Conservation (phyloP, 2,329 filamentous ascomycete genomes). For the Zasmidium angulare region DNA sequence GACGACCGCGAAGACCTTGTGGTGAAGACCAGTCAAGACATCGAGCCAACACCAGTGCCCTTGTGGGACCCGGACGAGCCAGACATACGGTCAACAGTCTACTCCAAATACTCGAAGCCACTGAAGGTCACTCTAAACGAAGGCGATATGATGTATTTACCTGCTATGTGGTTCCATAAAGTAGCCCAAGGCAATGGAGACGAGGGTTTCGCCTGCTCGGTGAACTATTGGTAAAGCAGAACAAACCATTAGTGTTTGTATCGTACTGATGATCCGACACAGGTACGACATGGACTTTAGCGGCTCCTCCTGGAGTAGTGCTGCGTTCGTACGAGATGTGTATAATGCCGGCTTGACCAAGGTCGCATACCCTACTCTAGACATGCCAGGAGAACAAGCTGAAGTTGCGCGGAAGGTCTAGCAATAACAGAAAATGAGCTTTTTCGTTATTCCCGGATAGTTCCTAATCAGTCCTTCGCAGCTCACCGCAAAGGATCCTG, state of each 20-base stretch:
- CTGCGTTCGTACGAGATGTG: constrained; percentile 48
- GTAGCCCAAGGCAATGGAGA: constrained; percentile 68
- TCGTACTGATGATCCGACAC: constrained; percentile 55
- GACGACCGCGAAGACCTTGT: constrained; percentile 31
- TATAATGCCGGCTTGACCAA: constrained; percentile 12
- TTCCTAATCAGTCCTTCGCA: no score
- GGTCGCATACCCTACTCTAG: constrained; percentile 27
- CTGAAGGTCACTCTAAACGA: constrained; percentile 67
- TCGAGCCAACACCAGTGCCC: constrained; percentile 62
- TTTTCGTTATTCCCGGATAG: no score
- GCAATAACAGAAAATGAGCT: no score
- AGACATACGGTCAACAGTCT: constrained; percentile 51
- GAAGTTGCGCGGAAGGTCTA: no score
- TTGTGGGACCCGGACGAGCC: constrained; percentile 72
- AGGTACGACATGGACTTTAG: constrained; percentile 78
- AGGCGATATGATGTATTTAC: constrained; percentile 80
- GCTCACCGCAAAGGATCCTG: no score
- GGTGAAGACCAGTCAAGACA: constrained; percentile 35
- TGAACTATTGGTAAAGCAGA: constrained; percentile 83
- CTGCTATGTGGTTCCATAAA: constrained; percentile 83
- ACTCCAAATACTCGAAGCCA: constrained; percentile 61
- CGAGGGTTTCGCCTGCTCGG: constrained; percentile 72
- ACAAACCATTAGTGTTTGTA: no score
- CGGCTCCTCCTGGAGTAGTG: constrained; percentile 65
- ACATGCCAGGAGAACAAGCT: background rate